Base-by-base conservation (phyloP, 1,284 basidiomycete species). In the Cryptococcus neoformans region DNA sequence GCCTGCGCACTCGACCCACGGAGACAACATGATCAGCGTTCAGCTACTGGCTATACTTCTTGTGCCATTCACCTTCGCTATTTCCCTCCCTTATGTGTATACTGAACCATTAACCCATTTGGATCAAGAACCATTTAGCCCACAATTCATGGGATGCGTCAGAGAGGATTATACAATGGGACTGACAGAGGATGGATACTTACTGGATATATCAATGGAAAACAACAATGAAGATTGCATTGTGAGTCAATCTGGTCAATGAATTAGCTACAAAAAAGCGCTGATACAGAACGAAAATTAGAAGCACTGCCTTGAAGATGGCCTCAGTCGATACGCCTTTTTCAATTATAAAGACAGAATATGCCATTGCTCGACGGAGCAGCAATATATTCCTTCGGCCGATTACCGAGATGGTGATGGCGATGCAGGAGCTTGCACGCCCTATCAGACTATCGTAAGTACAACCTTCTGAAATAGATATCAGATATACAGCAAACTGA, bases 381-480 rank as follows among this genome's bases (percentile, higher is more conserved):
- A 17, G 34, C 44, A 54, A 7, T 48, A 48, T 16, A 44, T 46
- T 28, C 14, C 53, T 16, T 46, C 53, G 21, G 35, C 44, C 2
- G 45, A 47, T 28, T 14, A 36, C 16, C 21, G 44, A 3, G 44
- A 21, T 34, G 45, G 8, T 10, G 48, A 45, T 14, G 44, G 48
- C 44, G 34, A 16, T 34, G 44, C 48, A 21, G 53, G 53, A 9
- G 40, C 44, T 1, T 54, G 53, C 44, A 36, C 8, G n/a, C n/a
- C 17, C 6, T n/a, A 37, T 28, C 42, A 54, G 17, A 39, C 53
- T 37, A 54, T 14, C 45, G 53, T 48, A 34, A 46, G 53, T 53
- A 17, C 9, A 34, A 9, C 14, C 16, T 14, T 45, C 2, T 17
- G 28, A 10, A 16, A 17, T 14, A 12, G 21, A 44, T 12, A 21